These are phyloP conservation scores for Russula abietina DNA, from an alignment of 768 basidiomycete genomes.

Conservation along the genomic window DNA sequence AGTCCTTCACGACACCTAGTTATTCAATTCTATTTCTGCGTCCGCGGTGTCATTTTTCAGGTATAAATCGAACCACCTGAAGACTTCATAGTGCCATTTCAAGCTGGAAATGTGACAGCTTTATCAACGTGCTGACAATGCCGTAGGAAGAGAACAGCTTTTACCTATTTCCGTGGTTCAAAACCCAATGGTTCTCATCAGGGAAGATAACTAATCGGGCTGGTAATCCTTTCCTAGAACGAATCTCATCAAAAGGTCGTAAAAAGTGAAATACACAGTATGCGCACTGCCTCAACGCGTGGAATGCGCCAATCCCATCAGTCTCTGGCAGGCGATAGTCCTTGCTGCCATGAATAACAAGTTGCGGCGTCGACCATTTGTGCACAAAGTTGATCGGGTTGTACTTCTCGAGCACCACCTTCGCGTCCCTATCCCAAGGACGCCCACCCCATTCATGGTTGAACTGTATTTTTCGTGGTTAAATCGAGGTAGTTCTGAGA, in stretches of 20 bases:
- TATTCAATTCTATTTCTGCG: neutral
- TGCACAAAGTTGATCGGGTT: slow-evolving; percentile 77
- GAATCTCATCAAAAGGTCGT: neutral
- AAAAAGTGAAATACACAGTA: neutral
- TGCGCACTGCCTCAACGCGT: slow-evolving; percentile 76
- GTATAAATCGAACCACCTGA: slow-evolving; percentile 80
- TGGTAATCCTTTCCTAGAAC: slow-evolving; percentile 55
- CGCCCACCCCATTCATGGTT: slow-evolving; percentile 83
- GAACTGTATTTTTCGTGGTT: slow-evolving; percentile 45
- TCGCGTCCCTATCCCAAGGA: slow-evolving; percentile 63
- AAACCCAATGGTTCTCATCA: slow-evolving; percentile 90
- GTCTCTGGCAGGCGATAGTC: slow-evolving; percentile 85
- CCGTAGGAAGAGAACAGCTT: slow-evolving; percentile 25
- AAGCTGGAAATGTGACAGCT: slow-evolving; percentile 40
- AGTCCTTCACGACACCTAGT: neutral
- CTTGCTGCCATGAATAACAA: slow-evolving; percentile 82
- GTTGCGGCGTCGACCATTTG: slow-evolving; percentile 82
- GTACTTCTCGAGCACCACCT: slow-evolving; percentile 54
- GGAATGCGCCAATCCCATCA: slow-evolving; percentile 79
- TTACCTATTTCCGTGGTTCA: slow-evolving; percentile 71
- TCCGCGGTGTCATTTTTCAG: slow-evolving; percentile 36
- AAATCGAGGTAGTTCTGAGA: neutral
- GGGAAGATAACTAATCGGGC: slow-evolving; percentile 81
- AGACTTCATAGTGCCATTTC: slow-evolving; percentile 94
- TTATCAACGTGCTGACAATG: neutral